Base-by-base conservation (phyloP, 495 filamentous ascomycete species). In the Pseudomonodictys pantanalensis region DNA sequence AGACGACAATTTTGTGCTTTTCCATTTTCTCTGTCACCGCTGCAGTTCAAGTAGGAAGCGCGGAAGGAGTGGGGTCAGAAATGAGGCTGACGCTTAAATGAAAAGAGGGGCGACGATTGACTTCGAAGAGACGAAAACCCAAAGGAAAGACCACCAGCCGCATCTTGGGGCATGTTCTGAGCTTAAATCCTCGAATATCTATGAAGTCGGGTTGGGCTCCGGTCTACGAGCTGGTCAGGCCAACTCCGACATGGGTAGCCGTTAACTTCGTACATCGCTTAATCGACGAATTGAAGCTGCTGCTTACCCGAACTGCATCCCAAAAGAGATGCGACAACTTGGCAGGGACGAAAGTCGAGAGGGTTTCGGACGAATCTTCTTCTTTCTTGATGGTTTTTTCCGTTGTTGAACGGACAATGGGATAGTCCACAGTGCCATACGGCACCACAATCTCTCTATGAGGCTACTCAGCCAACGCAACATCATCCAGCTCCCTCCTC, bases 401-500 rank as follows among this genome's bases (percentile, higher is more conserved):
- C n/a, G n/a, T n/a, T n/a, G n/a, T n/a, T n/a, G n/a, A n/a, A n/a
- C n/a, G n/a, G n/a, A n/a, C n/a, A n/a, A n/a, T n/a, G n/a, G n/a
- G n/a, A n/a, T n/a, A n/a, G n/a, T n/a, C n/a, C n/a, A n/a, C n/a
- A n/a, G n/a, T n/a, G n/a, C n/a, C n/a, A n/a, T n/a, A n/a, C n/a
- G n/a, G n/a, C n/a, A n/a, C n/a, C n/a, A n/a, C n/a, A n/a, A n/a
- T n/a, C n/a, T n/a, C n/a, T 45, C 42, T 18, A 9, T 11, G 18
- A 7, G 5, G 17, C 39, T 58, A 66, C 33, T 62, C 45, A 1
- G 60, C 54, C 10, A 67, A 44, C 50, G 64, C 58, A 2, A 85
- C 66, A 60, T 79, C 78, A 47, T 83, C 78, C 66, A 79, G 82
- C 7, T 76, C 78, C 52, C 80, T 79, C 30, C 78, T 76, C 72